A percentile compares a stretch with the other conserved stretches of the same genome.
These are phyloP conservation scores for Cryptococcus sp. DNA, from an alignment of 1,284 basidiomycete species.

Conservation along the genomic window DNA sequence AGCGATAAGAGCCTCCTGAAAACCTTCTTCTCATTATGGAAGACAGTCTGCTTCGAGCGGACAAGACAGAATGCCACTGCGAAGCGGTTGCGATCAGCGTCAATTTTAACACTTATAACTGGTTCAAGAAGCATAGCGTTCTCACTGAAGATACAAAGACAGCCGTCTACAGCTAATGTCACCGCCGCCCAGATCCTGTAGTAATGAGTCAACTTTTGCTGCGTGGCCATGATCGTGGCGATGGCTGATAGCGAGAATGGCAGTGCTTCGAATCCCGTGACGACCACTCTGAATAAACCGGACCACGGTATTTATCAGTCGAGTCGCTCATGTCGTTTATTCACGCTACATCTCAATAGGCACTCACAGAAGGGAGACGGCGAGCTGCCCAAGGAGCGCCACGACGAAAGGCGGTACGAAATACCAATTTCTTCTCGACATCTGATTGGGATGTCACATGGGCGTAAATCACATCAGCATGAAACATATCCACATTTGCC, in stretches of 20 bases:
- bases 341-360: not conserved
- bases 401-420: constrained; percentile 11
- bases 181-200: constrained; percentile 12
- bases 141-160: constrained; percentile 12
- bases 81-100: not conserved
- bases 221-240: not conserved
- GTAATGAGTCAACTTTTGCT: not conserved
- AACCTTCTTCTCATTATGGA: constrained; percentile 9
- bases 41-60: constrained; percentile 9
- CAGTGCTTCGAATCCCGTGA: constrained; percentile 3
- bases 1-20: constrained; percentile 13
- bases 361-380: constrained; percentile 9
- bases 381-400: constrained; percentile 5
- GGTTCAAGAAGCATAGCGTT: not conserved
- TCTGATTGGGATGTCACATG: not conserved
- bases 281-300: not conserved
- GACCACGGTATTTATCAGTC: not conserved
- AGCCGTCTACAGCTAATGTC: constrained; percentile 10
- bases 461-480: not conserved
- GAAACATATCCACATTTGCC: not conserved
- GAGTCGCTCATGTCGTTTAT: not conserved
- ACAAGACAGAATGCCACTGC: constrained; percentile 11
- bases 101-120: too few relatives aligned
- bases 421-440: constrained; percentile 10
- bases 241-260: constrained; percentile 1